These are phyloP conservation scores for Solanum arcanum DNA, from an alignment of 257 asterid genomes.

Conservation along the genomic window DNA sequence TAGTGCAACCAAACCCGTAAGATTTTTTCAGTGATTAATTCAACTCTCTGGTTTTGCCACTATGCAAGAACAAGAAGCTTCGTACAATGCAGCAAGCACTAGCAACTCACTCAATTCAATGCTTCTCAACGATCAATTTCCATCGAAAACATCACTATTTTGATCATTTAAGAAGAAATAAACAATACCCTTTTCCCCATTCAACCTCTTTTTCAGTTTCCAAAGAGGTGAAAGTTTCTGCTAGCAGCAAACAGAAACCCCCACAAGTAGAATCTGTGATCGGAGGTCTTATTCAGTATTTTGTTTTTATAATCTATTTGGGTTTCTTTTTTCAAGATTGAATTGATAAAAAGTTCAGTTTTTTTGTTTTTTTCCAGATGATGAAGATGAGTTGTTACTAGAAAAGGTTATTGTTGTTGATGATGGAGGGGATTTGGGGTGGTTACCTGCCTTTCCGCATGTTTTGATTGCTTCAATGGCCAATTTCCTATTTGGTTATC, in stretches of 20 bases:
- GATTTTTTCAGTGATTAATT: neutral
- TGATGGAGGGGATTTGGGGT: constrained; percentile 63
- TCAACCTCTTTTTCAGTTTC: constrained; percentile 18
- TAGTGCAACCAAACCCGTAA: neutral
- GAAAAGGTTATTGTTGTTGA: constrained; percentile 25
- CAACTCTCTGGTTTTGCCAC: neutral
- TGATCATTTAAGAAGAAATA: neutral
- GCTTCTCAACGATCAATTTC: neutral
- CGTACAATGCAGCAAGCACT: neutral
- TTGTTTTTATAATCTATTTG: neutral
- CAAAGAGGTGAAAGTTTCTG: constrained; percentile 15
- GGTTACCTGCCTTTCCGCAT: constrained; percentile 69
- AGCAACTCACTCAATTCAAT: neutral
- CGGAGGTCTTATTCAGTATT: neutral
- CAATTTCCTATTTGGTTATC: constrained; percentile 82
- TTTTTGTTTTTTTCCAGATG: constrained; percentile 13
- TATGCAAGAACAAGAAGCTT: neutral
- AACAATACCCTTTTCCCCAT: constrained; percentile 9
- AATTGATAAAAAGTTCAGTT: neutral
- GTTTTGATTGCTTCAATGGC: constrained; percentile 75
- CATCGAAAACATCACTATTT: neutral
- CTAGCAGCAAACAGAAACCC: constrained; percentile 13
- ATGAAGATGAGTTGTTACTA: constrained; percentile 11
- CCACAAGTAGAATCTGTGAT: neutral
- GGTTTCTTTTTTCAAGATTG: neutral